Conservation (phyloP, 352 stramenopile genomes). For the Pythium aristosporum region DNA sequence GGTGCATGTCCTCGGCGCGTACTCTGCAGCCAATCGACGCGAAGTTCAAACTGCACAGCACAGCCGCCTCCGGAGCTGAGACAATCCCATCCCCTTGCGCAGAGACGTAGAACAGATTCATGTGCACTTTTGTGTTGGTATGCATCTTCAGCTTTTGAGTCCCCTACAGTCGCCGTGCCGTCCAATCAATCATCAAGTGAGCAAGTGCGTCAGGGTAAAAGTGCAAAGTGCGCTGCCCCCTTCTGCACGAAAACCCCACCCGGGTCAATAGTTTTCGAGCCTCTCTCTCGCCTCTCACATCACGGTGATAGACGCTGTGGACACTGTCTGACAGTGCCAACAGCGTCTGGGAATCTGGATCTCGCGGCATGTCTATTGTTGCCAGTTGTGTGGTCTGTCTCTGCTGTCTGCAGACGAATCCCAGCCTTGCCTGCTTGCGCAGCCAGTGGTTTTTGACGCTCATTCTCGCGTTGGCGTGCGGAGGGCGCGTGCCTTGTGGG, state of each 20-base stretch:
- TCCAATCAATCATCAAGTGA: not conserved
- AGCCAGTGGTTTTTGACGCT: slow-evolving; percentile 1
- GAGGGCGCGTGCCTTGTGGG: not conserved
- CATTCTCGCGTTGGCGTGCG: not conserved
- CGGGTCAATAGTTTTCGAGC: too few relatives aligned
- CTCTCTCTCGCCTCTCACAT: too few relatives aligned
- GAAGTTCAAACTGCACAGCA: slow-evolving; percentile 8
- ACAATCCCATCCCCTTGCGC: slow-evolving; percentile 17
- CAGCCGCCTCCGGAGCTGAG: slow-evolving; percentile 10
- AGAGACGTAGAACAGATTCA: slow-evolving; percentile 24
- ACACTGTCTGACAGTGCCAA: too few relatives aligned
- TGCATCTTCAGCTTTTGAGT: not conserved
- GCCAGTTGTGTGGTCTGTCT: slow-evolving; percentile 7
- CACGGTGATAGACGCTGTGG: too few relatives aligned
- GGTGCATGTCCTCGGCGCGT: not conserved
- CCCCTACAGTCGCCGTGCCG: not conserved
- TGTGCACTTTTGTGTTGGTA: slow-evolving; percentile 6
- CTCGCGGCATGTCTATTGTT: slow-evolving; percentile 11
- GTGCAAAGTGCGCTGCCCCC: too few relatives aligned
- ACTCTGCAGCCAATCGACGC: not conserved
- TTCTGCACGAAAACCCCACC: too few relatives aligned
- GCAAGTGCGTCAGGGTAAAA: too few relatives aligned
- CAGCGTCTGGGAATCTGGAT: slow-evolving; percentile 9
- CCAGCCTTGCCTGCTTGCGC: not conserved
- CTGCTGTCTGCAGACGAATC: slow-evolving; percentile 18